These are phyloP conservation scores for Aspergillus novoparasiticus DNA, from an alignment of 2,329 filamentous ascomycete genomes.

Conservation along the genomic window DNA sequence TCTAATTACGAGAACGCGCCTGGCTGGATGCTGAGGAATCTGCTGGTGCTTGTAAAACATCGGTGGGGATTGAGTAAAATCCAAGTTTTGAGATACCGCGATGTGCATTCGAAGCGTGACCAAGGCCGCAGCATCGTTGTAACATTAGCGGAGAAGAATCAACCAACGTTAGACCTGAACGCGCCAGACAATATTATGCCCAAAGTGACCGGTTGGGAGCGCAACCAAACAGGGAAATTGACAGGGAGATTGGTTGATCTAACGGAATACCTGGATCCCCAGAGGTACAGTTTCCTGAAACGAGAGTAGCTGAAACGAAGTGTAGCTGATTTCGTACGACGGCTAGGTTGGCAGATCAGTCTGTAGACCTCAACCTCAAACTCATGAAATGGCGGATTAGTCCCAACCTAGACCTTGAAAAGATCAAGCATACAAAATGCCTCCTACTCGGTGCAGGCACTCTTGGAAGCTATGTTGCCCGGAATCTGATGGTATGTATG, in stretches of 20 bases:
- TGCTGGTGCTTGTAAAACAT: constrained; percentile 80
- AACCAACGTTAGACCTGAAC: constrained; percentile 29
- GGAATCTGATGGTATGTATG: constrained; percentile 69
- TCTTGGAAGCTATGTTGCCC: constrained; percentile 87
- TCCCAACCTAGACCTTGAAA: constrained; percentile 81
- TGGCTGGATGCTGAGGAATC: constrained; percentile 89
- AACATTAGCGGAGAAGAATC: constrained; percentile 52
- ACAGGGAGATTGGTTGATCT: constrained; percentile 77
- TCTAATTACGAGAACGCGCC: constrained; percentile 87
- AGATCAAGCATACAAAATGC: constrained; percentile 87
- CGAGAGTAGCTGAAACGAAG: background rate
- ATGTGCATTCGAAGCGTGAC: constrained; percentile 75
- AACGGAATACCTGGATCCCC: constrained; percentile 90
- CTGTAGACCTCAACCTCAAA: constrained; percentile 94
- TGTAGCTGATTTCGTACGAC: constrained; percentile 3
- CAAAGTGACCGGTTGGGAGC: constrained; percentile 94
- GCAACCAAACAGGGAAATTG: constrained; percentile 76
- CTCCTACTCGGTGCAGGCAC: constrained; percentile 90
- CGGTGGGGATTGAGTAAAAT: constrained; percentile 75
- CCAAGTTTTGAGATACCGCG: constrained; percentile 88
- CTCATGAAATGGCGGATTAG: constrained; percentile 99
- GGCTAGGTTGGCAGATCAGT: constrained; percentile 76
- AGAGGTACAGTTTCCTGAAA: constrained; percentile 48
- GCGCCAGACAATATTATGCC: constrained; percentile 59
- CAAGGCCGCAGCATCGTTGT: constrained; percentile 81